Percentiles rank a stretch among this genome's conserved stretches.
phyloP scores from a whole-genome alignment of 768 basidiomycete genomes.

The Auriscalpium vulgare region DNA sequence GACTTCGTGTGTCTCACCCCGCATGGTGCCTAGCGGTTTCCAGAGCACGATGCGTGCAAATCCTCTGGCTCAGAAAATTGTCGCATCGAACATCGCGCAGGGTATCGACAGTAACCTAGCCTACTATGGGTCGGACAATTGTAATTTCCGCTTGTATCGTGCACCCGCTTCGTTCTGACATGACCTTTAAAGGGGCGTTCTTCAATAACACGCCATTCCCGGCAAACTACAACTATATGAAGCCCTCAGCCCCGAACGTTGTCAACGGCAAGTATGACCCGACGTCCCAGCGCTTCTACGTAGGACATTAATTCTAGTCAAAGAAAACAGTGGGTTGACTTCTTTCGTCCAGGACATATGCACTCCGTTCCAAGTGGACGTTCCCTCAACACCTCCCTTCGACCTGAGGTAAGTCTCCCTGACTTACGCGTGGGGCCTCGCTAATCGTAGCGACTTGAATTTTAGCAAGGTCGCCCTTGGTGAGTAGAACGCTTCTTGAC shows the following conservation, averaged over 20 bases:
- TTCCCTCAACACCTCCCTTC: slow-evolving; percentile 6
- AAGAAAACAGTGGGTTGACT: not conserved
- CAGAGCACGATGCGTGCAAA: slow-evolving; percentile 46
- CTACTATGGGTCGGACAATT: slow-evolving; percentile 47
- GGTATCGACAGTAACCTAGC: slow-evolving; percentile 27
- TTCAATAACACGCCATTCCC: slow-evolving; percentile 23
- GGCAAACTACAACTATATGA: slow-evolving; percentile 21
- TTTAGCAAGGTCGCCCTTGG: slow-evolving; percentile 9
- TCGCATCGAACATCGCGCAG: slow-evolving; percentile 41
- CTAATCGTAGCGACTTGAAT: not conserved
- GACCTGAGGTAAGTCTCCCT: slow-evolving; percentile 7
- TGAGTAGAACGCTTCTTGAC: not conserved
- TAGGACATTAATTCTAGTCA: slow-evolving; percentile 8
- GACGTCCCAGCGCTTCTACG: slow-evolving; percentile 27
- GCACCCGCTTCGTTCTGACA: not conserved
- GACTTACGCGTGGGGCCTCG: no score
- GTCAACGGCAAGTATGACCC: slow-evolving; percentile 23
- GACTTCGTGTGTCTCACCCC: no score
- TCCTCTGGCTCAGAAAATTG: slow-evolving; percentile 50
- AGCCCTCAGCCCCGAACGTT: slow-evolving; percentile 18
- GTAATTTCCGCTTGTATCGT: slow-evolving; percentile 24
- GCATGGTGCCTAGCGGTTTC: slow-evolving; percentile 37
- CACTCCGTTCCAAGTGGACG: slow-evolving; percentile 13
- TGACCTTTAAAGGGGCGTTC: slow-evolving; percentile 19
- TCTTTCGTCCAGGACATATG: slow-evolving; percentile 26